phyloP scores from a whole-genome alignment of 1,284 basidiomycete genomes.

The Tylopilus sp. region DNA sequence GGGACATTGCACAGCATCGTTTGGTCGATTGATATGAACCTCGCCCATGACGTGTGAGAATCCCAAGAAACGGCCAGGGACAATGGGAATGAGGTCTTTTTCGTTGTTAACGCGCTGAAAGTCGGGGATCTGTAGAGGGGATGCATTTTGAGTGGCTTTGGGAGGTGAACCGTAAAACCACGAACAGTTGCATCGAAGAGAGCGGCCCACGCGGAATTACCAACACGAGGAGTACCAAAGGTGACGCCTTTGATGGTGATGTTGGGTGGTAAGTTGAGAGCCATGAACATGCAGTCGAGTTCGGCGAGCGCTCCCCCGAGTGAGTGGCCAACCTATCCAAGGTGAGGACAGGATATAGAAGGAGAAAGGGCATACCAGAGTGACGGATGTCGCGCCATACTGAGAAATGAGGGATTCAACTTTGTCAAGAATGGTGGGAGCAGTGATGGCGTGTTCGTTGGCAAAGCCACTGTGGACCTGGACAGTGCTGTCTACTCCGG shows the following conservation, averaged over 20 bases:
- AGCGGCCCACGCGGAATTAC: constrained; percentile 30
- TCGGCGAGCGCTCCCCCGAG: constrained; percentile 57
- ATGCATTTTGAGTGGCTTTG: background rate
- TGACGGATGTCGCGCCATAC: constrained; percentile 37
- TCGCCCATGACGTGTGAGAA: constrained; percentile 43
- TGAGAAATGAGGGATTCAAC: constrained; percentile 36
- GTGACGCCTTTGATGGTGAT: constrained; percentile 44
- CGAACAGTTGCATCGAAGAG: constrained; percentile 32
- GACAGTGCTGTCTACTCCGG: constrained; percentile 30
- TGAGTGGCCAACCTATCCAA: constrained; percentile 47
- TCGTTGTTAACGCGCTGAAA: constrained; percentile 48
- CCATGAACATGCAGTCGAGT: constrained; percentile 49
- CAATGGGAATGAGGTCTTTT: constrained; percentile 44
- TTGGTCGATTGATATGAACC: constrained; percentile 37
- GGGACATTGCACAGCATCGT: constrained; percentile 39
- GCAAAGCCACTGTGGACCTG: constrained; percentile 37
- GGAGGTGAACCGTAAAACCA: constrained; percentile 27
- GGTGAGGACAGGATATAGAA: background rate
- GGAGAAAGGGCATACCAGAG: constrained; percentile 29
- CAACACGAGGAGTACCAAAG: constrained; percentile 47
- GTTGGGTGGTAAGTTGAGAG: constrained; percentile 42
- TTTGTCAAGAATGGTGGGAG: constrained; percentile 37
- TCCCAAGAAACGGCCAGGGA: constrained; percentile 43
- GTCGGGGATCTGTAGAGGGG: constrained; percentile 35
- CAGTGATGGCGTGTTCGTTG: constrained; percentile 36